Base-by-base conservation (phyloP, 2,329 filamentous ascomycete genomes). In the Sporothrix sp. region DNA sequence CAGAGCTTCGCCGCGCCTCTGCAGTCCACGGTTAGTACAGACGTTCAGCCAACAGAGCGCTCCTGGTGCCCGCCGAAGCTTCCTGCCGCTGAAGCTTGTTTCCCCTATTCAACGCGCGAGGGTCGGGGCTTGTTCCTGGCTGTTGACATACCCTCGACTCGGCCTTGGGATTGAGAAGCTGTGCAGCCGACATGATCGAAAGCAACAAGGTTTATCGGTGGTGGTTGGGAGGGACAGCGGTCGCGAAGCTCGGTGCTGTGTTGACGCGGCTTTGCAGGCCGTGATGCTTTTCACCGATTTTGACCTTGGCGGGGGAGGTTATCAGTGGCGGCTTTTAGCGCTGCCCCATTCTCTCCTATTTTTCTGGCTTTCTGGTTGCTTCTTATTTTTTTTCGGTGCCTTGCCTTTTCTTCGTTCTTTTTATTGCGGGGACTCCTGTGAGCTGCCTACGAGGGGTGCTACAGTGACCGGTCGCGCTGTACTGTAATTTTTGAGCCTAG, bases 121-220 rank as follows among this genome's bases (percentile, higher is more conserved):
- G 33, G n/a, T 27, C 10, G 28, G 20, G 43, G 54, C 56, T 47
- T 57, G 53, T 58, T 5, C 25, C 10, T 56, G 7, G n/a, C n/a
- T n/a, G n/a, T n/a, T n/a, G 32, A 74, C 85, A 63, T 76, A 94
- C 89, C 72, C 93, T 84, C 62, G 90, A 96, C 75, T 98, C 93
- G 64, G 93, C 93, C 77, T 98, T 98, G 56, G 93, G 93, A 71
- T 98, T 98, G 59, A 98, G 84, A 64, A 98, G 83, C 74, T 97
- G 91, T 65, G 93, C 90, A 61, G 93, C 93, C 72, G 90, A 97
- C 93, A 97, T 97, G 56, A 59, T 62, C n/a, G 30, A n/a, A 18
- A 32, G 28, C 13, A 43, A 32, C 27, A 39, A 21, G n/a, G 16
- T 25, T 43, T 36, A 43, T 33, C 36, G 27, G 11, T 43, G 37